A percentile compares a stretch with the other conserved stretches of the same genome.
Evolutionary conservation across 2,329 filamentous ascomycete genomes (phyloP).

Genomic region (Colletotrichum kahawae): DNA sequence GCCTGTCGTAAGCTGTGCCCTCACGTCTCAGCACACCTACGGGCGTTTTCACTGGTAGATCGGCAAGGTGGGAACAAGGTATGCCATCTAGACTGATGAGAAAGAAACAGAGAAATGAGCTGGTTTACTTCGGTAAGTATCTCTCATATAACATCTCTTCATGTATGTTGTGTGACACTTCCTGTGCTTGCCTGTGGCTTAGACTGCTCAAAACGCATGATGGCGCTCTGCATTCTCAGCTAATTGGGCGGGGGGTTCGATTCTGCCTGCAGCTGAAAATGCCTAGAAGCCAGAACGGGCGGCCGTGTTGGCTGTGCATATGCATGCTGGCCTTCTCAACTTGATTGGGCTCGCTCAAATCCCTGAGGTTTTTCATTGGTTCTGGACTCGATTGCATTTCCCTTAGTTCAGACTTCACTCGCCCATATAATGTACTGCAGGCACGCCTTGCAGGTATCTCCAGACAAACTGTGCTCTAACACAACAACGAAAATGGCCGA

Average conservation of each 20-base stretch:
- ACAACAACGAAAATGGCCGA: not conserved
- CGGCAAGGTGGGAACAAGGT: too few species aligned
- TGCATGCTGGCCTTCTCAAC: not conserved
- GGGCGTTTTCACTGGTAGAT: too few species aligned
- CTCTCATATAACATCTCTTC: not conserved
- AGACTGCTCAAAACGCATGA: not conserved
- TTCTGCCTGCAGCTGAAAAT: not conserved
- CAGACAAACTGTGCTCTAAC: not conserved
- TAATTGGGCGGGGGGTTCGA: not conserved
- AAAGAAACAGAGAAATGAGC: not conserved
- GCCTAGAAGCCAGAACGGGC: too few species aligned
- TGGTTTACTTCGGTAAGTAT: fast-evolving
- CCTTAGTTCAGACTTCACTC: not conserved
- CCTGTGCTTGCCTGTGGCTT: not conserved
- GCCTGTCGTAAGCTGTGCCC: not conserved
- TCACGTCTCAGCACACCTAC: not conserved
- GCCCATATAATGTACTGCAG: not conserved
- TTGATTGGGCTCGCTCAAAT: not conserved
- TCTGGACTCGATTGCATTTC: not conserved
- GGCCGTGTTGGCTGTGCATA: not conserved
- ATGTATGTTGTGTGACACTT: not conserved
- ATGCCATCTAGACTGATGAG: too few species aligned
- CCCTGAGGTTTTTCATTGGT: not conserved
- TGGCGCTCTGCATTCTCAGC: not conserved
- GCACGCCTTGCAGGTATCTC: not conserved